These are phyloP conservation scores for Talaromyces adpressus DNA, from an alignment of 495 filamentous ascomycete species.

Conservation along the genomic window DNA sequence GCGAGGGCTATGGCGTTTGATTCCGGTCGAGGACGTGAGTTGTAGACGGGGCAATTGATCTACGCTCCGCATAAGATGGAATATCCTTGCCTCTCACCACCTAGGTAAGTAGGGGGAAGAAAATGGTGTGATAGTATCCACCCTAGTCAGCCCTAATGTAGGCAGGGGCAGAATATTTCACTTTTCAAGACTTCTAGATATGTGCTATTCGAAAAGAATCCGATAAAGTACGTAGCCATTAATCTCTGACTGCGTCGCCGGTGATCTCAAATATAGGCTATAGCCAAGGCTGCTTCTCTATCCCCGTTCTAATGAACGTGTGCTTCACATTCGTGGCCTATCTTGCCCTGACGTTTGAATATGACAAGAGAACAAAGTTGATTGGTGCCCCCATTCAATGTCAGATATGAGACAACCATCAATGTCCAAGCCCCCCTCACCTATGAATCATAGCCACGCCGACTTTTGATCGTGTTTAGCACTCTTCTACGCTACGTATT, in stretches of 20 bases:
- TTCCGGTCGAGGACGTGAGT: background rate
- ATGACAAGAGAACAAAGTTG: background rate
- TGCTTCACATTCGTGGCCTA: background rate
- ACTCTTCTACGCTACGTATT: background rate
- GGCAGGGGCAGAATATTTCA: background rate
- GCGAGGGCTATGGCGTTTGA: background rate
- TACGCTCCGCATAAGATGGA: background rate
- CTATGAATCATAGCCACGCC: background rate
- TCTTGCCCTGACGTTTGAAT: background rate
- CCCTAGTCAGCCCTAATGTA: background rate
- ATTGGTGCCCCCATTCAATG: background rate
- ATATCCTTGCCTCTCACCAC: background rate
- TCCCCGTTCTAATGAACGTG: background rate
- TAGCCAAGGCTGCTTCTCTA: background rate
- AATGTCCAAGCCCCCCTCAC: background rate
- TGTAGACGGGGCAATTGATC: background rate
- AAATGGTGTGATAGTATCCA: background rate
- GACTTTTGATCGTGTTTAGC: background rate
- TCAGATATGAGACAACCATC: background rate
- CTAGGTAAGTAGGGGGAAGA: background rate
- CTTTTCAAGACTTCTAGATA: background rate
- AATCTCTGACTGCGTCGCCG: no score
- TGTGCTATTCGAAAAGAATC: no score
- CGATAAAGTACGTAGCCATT: no score
- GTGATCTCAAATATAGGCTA: no score